Percentiles rank a stretch among this genome's conserved stretches.
Conservation (phyloP, 345 rosid genomes). For the Eucalyptus curtisii region DNA sequence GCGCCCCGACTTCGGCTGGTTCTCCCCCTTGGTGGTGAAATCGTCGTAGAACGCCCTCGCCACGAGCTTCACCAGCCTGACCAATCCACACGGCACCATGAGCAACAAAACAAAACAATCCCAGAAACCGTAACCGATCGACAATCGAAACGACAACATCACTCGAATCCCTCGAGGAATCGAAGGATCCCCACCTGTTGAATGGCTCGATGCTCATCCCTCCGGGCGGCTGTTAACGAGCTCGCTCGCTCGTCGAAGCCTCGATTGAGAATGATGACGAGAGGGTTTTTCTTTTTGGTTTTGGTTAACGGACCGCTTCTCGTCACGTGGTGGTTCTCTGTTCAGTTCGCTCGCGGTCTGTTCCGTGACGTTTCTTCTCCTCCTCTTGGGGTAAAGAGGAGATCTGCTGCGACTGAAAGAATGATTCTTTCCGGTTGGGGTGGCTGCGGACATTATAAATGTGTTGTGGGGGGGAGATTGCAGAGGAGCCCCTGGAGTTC, state of each 20-base stretch:
- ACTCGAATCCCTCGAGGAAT: not conserved
- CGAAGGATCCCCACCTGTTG: constrained; percentile 10
- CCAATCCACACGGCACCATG: not conserved
- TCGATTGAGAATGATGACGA: not conserved
- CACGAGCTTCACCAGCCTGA: constrained; percentile 64
- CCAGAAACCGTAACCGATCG: not conserved
- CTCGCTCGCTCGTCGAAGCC: not conserved
- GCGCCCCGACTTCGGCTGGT: constrained; percentile 60
- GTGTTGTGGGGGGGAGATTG: not conserved
- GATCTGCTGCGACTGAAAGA: not conserved
- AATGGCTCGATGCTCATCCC: constrained; percentile 38
- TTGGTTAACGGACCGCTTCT: not conserved
- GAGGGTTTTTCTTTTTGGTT: not conserved
- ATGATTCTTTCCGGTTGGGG: not conserved
- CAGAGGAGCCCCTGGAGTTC: not conserved
- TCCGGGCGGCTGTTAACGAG: not conserved
- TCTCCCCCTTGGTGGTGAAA: constrained; percentile 54
- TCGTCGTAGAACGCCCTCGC: constrained; percentile 88
- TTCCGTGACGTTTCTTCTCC: not conserved
- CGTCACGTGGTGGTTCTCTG: not conserved
- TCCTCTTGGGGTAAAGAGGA: not conserved
- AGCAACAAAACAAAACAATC: not conserved
- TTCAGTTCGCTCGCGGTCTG: not conserved
- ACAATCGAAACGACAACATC: not conserved
- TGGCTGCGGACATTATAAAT: not conserved